These are phyloP conservation scores for Orbilia javanica DNA, from an alignment of 2,329 filamentous ascomycete genomes.

Conservation along the genomic window DNA sequence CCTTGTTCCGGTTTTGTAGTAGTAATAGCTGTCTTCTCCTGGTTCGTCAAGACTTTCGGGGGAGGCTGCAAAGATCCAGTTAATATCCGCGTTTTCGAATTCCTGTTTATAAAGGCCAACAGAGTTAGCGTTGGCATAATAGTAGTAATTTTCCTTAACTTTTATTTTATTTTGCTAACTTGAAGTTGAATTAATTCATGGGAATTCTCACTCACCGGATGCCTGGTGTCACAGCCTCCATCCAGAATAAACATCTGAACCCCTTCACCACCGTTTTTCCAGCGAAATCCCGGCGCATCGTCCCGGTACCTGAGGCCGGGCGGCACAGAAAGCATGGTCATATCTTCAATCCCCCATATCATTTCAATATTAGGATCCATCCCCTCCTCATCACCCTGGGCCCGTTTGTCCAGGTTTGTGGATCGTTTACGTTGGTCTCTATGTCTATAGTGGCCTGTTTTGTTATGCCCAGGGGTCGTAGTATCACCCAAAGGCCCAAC, in stretches of 20 bases:
- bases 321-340: neutral
- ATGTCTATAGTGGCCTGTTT: neutral
- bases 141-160: too few relatives aligned
- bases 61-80: neutral
- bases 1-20: neutral
- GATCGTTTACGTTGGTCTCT: neutral
- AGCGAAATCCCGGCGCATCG: neutral
- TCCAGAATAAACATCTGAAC: neutral
- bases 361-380: neutral
- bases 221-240: constrained; percentile 3
- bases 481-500: too few relatives aligned
- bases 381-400: neutral
- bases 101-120: neutral
- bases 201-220: neutral
- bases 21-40: neutral
- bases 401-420: neutral
- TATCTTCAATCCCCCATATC: neutral
- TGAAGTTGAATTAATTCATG: too few relatives aligned
- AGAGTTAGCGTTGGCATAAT: neutral
- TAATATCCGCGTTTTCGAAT: neutral
- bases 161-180: too few relatives aligned
- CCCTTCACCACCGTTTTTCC: constrained; percentile 9
- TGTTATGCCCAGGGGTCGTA: too few relatives aligned
- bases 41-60: neutral
- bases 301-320: neutral